phyloP scores from a whole-genome alignment of 2,329 filamentous ascomycete genomes.

The Achaetomium macrosporum region DNA sequence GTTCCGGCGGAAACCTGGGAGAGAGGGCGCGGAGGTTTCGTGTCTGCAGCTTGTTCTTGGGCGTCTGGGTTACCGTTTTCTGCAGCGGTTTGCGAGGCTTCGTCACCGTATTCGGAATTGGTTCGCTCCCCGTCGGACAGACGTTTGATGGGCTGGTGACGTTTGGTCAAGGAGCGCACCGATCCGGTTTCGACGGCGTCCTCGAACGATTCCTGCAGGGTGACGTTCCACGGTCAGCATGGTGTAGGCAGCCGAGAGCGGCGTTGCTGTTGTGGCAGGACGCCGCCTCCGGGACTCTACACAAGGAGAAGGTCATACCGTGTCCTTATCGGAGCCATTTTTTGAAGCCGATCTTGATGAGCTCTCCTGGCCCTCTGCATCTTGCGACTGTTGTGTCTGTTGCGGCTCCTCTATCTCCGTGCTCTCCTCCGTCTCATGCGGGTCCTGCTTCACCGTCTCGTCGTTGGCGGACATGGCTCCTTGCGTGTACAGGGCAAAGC shows the following conservation, averaged over 20 bases:
- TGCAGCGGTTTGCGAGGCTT: slow-evolving; percentile 20
- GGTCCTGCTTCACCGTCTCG: slow-evolving; percentile 9
- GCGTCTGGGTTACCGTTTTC: slow-evolving; percentile 22
- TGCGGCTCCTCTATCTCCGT: not conserved
- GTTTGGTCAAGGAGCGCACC: slow-evolving; percentile 57
- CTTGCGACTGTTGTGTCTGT: not conserved
- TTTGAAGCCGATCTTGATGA: slow-evolving; percentile 26
- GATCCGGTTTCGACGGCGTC: slow-evolving; percentile 67
- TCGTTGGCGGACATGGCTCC: slow-evolving; percentile 19
- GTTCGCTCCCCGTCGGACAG: slow-evolving; percentile 24
- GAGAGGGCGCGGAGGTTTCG: slow-evolving; percentile 29
- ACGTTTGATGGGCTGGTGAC: slow-evolving; percentile 36
- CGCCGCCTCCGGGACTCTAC: not conserved
- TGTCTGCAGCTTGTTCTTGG: slow-evolving; percentile 9
- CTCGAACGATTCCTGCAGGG: slow-evolving; percentile 67
- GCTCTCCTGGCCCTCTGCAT: not conserved
- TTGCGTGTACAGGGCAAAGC: not conserved
- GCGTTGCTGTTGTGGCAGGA: slow-evolving; percentile 2
- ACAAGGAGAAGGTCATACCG: slow-evolving; percentile 29
- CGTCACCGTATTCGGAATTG: slow-evolving; percentile 27
- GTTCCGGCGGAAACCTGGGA: slow-evolving; percentile 40
- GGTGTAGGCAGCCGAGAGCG: slow-evolving; percentile 1
- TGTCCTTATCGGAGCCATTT: slow-evolving; percentile 35
- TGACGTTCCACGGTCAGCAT: slow-evolving; percentile 15
- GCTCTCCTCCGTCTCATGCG: not conserved